Base-by-base conservation (phyloP, 306 rosid genomes). In the Alnus rubra region DNA sequence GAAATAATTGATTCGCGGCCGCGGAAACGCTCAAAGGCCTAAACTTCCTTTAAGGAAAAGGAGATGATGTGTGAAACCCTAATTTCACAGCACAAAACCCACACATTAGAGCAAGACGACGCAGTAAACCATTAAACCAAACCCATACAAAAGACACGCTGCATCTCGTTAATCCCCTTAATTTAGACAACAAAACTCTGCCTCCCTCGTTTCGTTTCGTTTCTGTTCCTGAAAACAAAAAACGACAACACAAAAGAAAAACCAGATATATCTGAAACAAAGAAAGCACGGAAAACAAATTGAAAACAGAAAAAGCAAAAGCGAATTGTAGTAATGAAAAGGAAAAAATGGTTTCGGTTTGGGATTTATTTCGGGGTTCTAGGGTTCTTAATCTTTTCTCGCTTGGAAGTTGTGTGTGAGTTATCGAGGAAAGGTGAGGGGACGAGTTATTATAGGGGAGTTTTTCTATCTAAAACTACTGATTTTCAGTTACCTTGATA, bases 41-140 rank as follows among this genome's bases (percentile, higher is more conserved):
- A 82, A 51, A 58, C 69, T 69, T 79, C 53, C 64, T 12, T 44
- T 50, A 86, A 45, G n/a, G 50, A 45, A 73, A 39, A 79, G 23
- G 73, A 54, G 79, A 19, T 35, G 70, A 68, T 60, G 81, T 28
- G 30, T 30, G 87, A 89, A 92, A 90, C 98, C 97, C 98, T 92
- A 94, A 88, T 84, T 88, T 76, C 87, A 89, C 74, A 84, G 83
- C 47, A 82, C 73, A 82, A 89, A 87, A 87, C 73, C 77, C 76
- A 79, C 71, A 39, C 84, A 84, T 88, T 81, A 84, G 90, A 78
- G 81, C 28, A 78, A 75, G 81, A 77, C 69, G 78, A 76, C 84
- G 83, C 84, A 84, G 67, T 76, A 47, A 60, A 30, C 23, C 5
- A 67, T 19, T 55, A 42, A 54, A 68, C 84, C 79, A 78, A 63